Conservation (phyloP, 208 protist species). For the Blastocrithidia nonstop region DNA sequence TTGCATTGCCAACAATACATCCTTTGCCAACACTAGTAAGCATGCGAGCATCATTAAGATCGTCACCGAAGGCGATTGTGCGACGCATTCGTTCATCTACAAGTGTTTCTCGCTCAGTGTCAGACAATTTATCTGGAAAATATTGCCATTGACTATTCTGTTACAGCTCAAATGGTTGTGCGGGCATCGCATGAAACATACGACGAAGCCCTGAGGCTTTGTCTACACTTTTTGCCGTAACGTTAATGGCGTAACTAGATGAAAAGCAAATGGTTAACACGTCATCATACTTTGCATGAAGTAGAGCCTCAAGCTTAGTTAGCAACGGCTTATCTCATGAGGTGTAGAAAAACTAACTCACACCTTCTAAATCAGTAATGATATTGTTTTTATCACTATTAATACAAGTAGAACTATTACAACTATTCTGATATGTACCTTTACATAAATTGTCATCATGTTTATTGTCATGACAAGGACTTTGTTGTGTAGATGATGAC, state of each 20-base stretch:
- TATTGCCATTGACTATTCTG: slow-evolving; percentile 1
- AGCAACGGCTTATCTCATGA: slow-evolving; percentile 21
- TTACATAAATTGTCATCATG: slow-evolving; percentile 6
- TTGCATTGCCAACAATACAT: slow-evolving; percentile 54
- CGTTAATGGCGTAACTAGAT: slow-evolving; percentile 10
- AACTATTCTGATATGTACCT: neutral
- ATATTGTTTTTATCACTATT: slow-evolving; percentile 5
- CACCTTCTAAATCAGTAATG: slow-evolving; percentile 9
- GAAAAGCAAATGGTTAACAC: slow-evolving; percentile 20
- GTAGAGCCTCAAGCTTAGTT: slow-evolving; percentile 9
- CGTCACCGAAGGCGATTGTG: slow-evolving; percentile 46
- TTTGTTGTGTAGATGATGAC: no score
- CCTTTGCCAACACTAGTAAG: slow-evolving; percentile 23
- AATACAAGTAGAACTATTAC: neutral
- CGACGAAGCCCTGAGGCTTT: slow-evolving; percentile 9
- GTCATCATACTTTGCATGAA: slow-evolving; percentile 14
- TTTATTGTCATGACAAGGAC: neutral
- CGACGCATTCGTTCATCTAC: slow-evolving; percentile 15
- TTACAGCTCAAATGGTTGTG: slow-evolving; percentile 10
- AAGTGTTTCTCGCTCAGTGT: slow-evolving; percentile 15
- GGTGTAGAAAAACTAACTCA: slow-evolving; percentile 40
- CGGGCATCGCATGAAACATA: slow-evolving; percentile 13
- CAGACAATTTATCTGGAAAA: slow-evolving; percentile 1
- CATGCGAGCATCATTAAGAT: slow-evolving; percentile 55
- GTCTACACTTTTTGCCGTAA: slow-evolving; percentile 11